These are phyloP conservation scores for Jasminum sambac DNA, from an alignment of 257 asterid genomes.

Conservation along the genomic window DNA sequence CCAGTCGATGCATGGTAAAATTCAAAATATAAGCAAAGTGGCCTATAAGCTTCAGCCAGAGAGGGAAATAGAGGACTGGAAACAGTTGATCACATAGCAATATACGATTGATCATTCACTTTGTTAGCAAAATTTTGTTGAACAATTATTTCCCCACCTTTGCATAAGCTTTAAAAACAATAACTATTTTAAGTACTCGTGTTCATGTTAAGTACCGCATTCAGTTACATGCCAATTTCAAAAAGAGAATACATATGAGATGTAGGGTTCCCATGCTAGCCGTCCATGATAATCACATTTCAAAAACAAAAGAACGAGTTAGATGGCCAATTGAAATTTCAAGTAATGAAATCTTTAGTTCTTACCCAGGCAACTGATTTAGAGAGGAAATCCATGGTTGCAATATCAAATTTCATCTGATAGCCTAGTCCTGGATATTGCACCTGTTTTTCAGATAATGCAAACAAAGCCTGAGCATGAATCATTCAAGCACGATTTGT, in stretches of 20 bases:
- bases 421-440: constrained; percentile 90
- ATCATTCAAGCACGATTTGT: constrained; percentile 11
- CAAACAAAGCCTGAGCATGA: constrained; percentile 17
- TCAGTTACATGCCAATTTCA: neutral
- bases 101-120: constrained; percentile 3
- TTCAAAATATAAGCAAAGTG: neutral
- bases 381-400: constrained; percentile 75
- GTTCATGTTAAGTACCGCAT: constrained; percentile 9
- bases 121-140: neutral
- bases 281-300: constrained; percentile 3
- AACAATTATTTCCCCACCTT: neutral
- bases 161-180: neutral
- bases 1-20: neutral
- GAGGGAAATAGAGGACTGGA: neutral
- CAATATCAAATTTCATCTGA: constrained; percentile 82
- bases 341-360: constrained; percentile 20
- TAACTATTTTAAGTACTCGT: constrained; percentile 1
- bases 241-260: neutral
- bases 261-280: constrained; percentile 6
- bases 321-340: neutral
- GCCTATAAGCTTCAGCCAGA: constrained; percentile 18
- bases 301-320: constrained; percentile 7
- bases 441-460: constrained; percentile 48
- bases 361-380: constrained; percentile 72
- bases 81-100: neutral